Percentiles rank a stretch among this genome's conserved stretches.
These are phyloP conservation scores for Xanthoconium purpureum DNA, from an alignment of 768 basidiomycete genomes.

Conservation along the genomic window DNA sequence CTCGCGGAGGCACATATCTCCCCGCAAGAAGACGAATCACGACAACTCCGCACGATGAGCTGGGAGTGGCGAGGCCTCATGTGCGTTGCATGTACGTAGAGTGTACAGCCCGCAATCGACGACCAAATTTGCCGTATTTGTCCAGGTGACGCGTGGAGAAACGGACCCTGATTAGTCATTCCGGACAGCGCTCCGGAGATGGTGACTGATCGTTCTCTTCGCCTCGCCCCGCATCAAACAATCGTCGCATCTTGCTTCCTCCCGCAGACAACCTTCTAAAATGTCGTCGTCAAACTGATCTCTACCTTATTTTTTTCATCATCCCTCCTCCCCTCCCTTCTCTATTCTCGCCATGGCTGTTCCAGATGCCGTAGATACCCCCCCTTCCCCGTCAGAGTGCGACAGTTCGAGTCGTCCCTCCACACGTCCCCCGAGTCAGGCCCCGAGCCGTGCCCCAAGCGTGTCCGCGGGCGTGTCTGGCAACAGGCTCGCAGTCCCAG, in stretches of 20 bases:
- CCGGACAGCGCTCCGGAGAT: conserved; percentile 9
- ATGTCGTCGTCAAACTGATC: conserved; percentile 17
- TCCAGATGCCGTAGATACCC: conserved; percentile 42
- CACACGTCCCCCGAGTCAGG: conserved; percentile 56
- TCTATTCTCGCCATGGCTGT: conserved; percentile 34
- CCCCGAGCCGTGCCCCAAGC: conserved; percentile 42
- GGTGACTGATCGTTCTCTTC: conserved; percentile 5
- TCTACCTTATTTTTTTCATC: background rate
- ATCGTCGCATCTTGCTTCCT: conserved; percentile 7
- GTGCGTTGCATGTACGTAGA: conserved; percentile 1
- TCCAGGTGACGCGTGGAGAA: background rate
- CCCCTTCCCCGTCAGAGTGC: conserved; percentile 53
- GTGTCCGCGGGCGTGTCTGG: conserved; percentile 38
- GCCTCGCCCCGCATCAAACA: conserved; percentile 12
- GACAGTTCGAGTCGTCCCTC: conserved; percentile 62
- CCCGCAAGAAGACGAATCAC: conserved; percentile 6
- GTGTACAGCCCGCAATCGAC: background rate
- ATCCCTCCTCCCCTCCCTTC: background rate
- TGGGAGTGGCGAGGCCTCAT: conserved; percentile 2
- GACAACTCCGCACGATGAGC: conserved; percentile 11
- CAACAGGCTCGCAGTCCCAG: conserved; percentile 29
- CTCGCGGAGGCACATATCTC: background rate
- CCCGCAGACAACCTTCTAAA: background rate
- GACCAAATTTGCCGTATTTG: background rate
- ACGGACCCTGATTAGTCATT: conserved; percentile 23